Base-by-base conservation (phyloP, 169 alveolate genomes). In the Pseudocohnilembus persalinus region DNA sequence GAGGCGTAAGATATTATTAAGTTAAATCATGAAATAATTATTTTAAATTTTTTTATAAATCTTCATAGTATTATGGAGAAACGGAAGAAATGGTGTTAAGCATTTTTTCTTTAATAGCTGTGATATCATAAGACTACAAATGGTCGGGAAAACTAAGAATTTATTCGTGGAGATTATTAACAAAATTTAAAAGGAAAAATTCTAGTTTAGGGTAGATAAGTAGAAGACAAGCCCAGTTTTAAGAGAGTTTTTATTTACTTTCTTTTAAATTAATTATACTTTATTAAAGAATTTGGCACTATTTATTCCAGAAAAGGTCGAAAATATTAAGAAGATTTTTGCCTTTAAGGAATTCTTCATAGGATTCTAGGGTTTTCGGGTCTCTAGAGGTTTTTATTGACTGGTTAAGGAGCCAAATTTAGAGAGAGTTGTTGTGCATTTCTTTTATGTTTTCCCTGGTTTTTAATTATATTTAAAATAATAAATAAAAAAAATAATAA, bases 291-390 rank as follows among this genome's bases (percentile, higher is more conserved):
- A 77, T 77, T 15, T 33, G 82, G 82, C 30, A 31, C 24, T 77
- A 33, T 27, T 77, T 77, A 27, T 77, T 77, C 82, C 82, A 77
- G 72, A 77, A 77, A 0, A 77, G 11, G 63, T 77, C 82, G 33
- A 77, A 77, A 20, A 77, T 20, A 15, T 77, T 77, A 20, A 77
- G 34, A 27, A 77, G 33, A 33, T 77, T 77, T 27, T 77, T 77
- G 27, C 82, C 82, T 77, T 63, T 33, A 28, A 77, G 6, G 25
- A 77, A 77, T 0, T 63, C 63, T 77, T 77, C 82, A 25, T 77
- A 77, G 33, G 73, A 31, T 33, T 77, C 82, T 72, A 77, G 28
- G 20, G 82, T 31, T 33, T 77, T 77, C 34, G 82, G 82, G n/a
- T 77, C 82, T 77, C 82, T 77, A 34, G 74, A 33, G 30, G 82